These are phyloP conservation scores for Dovyalis caffra DNA, from an alignment of 345 rosid species.

Conservation along the genomic window DNA sequence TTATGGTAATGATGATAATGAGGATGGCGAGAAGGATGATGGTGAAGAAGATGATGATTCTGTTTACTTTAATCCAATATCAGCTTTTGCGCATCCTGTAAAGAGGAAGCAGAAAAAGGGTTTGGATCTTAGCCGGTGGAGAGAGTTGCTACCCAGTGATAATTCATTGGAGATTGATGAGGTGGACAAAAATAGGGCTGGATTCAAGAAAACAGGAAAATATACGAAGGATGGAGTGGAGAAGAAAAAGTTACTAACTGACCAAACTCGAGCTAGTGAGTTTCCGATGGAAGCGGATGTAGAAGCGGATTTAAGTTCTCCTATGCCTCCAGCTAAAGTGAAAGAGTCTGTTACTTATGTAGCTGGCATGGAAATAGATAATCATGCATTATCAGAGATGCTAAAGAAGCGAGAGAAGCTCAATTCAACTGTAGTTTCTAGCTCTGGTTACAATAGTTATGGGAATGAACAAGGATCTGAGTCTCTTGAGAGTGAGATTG, in stretches of 20 bases:
- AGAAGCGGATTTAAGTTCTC: constrained; percentile 11
- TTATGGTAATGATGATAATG: constrained; percentile 21
- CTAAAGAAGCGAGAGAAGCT: constrained; percentile 10
- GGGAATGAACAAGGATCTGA: constrained; percentile 33
- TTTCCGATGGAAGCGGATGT: constrained; percentile 38
- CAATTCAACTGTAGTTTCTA: constrained; percentile 23
- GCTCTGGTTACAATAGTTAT: constrained; percentile 27
- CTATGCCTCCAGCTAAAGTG: constrained; percentile 9
- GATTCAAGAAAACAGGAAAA: constrained; percentile 21
- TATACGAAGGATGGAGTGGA: constrained; percentile 15
- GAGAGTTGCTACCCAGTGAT: constrained; percentile 37
- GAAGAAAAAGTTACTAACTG: constrained; percentile 3
- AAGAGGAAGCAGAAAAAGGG: constrained; percentile 62
- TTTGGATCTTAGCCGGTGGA: constrained; percentile 55
- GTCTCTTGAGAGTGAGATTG: constrained; percentile 72
- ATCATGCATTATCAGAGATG: constrained; percentile 15
- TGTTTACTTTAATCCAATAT: constrained; percentile 31
- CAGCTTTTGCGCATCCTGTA: constrained; percentile 67
- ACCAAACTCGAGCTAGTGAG: constrained; percentile 16
- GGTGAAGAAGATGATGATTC: constrained; percentile 30
- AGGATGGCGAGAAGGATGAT: constrained; percentile 45
- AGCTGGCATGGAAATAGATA: constrained; percentile 28
- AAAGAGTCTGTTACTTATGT: constrained; percentile 12
- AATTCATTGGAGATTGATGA: constrained; percentile 15
- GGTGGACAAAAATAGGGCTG: constrained; percentile 7